Evolutionary conservation across 257 asterid species (phyloP), one percentile per base, ranked within the genome.

Genomic region (Striga asiatica): DNA sequence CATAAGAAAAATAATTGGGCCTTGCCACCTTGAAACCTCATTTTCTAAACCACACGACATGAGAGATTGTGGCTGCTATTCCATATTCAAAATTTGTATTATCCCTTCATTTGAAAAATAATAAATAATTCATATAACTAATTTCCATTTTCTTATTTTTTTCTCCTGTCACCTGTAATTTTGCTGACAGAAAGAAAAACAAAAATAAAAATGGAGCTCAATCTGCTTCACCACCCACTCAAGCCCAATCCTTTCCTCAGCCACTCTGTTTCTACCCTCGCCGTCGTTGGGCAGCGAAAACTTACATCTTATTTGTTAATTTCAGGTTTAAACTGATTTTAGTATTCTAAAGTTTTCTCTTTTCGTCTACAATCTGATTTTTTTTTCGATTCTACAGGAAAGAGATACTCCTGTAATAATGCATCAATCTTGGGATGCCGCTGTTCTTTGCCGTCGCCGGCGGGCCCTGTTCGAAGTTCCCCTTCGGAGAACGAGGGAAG

Each of bases 161-260:
- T 35, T 34, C 53, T 21, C 14, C 31, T 19, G 38, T 25, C 71
- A 61, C 73, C 72, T 61, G 69, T 14, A 7, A 35, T 3, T 35
- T 38, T 8, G 54, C 28, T 47, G 24, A 27, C 16, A 35, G 48
- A 42, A 17, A 24, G 31, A 80, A 21, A 29, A 58, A n/a, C n/a
- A n/a, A n/a, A n/a, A n/a, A n/a, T n/a, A 34, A 22, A 25, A 45
- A 80, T 82, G 89, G 89, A 76, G 21, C 66, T 70, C 68, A 64
- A 74, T 58, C 81, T 74, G 58, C 75, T 77, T 39, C 65, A 69
- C 27, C 85, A 76, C 34, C 88, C 89, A 22, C 85, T 83, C 69
- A 81, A 75, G 34, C 71, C 82, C 67, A 50, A n/a, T n/a, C n/a
- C 71, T 41, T 61, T 71, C 58, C 51, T 50, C 60, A 54, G 12